Evolutionary conservation across 352 stramenopile species (phyloP).

Genomic region (Phytopythium sindhum): DNA sequence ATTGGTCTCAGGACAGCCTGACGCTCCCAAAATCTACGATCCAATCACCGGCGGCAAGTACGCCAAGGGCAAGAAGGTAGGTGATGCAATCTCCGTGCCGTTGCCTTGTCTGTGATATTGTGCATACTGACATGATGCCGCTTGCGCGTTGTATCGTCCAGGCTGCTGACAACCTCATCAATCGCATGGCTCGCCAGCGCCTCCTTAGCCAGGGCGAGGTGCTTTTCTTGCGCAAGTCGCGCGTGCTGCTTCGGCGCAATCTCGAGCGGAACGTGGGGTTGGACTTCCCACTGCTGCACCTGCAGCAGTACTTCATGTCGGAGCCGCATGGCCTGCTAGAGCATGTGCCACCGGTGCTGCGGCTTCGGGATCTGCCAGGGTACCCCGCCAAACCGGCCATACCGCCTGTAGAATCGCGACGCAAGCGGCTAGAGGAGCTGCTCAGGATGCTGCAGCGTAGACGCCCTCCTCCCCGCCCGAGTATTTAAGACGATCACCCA

Average conservation of each 20-base stretch:
- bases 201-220: conserved; percentile 49
- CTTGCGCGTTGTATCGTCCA: conserved; percentile 12
- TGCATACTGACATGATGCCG: background rate
- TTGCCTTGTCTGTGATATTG: background rate
- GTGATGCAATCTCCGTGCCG: background rate
- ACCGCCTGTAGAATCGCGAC: conserved; percentile 9
- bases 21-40: conserved; percentile 33
- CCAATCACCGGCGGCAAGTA: conserved; percentile 39
- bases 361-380: conserved; percentile 36
- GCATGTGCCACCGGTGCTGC: conserved; percentile 47
- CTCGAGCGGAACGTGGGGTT: conserved; percentile 43
- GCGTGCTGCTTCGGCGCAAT: conserved; percentile 62
- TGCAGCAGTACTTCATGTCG: conserved; percentile 57
- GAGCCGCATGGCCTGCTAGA: conserved; percentile 30
- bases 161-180: conserved; percentile 55
- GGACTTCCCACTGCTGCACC: conserved; percentile 50
- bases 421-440: conserved; percentile 27
- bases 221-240: conserved; percentile 40
- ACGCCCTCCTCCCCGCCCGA: background rate
- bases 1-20: background rate
- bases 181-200: conserved; percentile 53
- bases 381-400: conserved; percentile 32
- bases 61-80: conserved; percentile 41
- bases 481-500: conserved; percentile 1
- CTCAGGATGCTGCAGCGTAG: conserved; percentile 22